phyloP scores from a whole-genome alignment of 2,329 filamentous ascomycete genomes.

The Lecanicillium sp. region DNA sequence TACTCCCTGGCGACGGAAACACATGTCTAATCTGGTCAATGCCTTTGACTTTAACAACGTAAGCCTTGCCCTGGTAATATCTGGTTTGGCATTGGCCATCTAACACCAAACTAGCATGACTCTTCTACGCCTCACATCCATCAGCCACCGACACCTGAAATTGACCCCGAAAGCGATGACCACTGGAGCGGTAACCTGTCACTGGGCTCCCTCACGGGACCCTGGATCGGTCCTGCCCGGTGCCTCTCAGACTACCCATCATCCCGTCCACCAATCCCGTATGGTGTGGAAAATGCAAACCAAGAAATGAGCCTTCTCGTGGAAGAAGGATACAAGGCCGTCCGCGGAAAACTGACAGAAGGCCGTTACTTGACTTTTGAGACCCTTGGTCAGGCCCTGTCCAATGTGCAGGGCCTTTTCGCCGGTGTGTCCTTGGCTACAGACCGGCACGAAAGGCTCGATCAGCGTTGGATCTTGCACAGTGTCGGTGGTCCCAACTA shows the following conservation, averaged over 20 bases:
- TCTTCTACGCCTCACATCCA: conserved; percentile 31
- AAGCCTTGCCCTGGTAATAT: not conserved
- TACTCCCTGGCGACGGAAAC: conserved; percentile 16
- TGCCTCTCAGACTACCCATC: conserved; percentile 21
- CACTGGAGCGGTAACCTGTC: conserved; percentile 24
- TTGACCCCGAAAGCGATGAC: conserved; percentile 15
- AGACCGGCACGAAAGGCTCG: conserved; percentile 25
- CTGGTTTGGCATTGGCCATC: not conserved
- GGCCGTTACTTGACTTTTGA: conserved; percentile 45
- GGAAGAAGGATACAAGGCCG: conserved; percentile 44
- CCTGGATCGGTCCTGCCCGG: conserved; percentile 29
- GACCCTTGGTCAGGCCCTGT: conserved; percentile 28
- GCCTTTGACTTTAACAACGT: conserved; percentile 31
- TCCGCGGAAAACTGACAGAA: conserved; percentile 41
- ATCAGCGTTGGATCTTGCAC: conserved; percentile 42
- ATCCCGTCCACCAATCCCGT: conserved; percentile 28
- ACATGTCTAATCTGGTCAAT: conserved; percentile 20
- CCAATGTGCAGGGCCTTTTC: conserved; percentile 18
- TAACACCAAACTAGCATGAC: conserved; percentile 23
- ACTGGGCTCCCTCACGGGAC: conserved; percentile 8
- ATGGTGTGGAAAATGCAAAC: conserved; percentile 23
- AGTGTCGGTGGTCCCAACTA: conserved; percentile 17
- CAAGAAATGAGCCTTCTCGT: conserved; percentile 25
- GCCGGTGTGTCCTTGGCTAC: conserved; percentile 7
- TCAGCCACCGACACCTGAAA: conserved; percentile 29